Evolutionary conservation across 2,329 filamentous ascomycete genomes (phyloP), one percentile per base, ranked within the genome.

Genomic region (Alternaria postmessia): DNA sequence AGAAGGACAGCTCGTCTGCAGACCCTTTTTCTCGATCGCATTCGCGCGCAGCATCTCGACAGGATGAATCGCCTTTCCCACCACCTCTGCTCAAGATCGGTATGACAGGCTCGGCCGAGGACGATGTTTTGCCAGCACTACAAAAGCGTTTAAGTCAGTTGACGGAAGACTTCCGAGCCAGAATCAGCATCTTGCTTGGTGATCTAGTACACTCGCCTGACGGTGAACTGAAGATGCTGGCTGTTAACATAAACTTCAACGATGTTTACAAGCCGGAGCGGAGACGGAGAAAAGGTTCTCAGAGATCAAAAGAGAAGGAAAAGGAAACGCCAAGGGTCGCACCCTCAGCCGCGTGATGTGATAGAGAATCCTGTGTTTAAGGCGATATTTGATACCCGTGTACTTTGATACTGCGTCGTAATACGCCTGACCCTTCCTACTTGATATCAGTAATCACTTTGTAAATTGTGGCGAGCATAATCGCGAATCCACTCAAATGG

Each of bases 221-320:
- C 77, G 89, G 94, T 52, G 95, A 99, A 78, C 92, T 99, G 89
- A 86, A 94, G 55, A 98, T 98, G 83, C 81, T 99, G 67, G 95
- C 93, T 39, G 93, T 98, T 47, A 92, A 95, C 41, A 98, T 99
- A 93, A 99, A 98, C 80, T 99, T 98, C 80, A 99, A 99, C 79
- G 94, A 98, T 76, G 91, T 96, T 26, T 98, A 98, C 79, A 87
- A 92, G 79, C 91, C 92, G 14, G 87, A 89, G 44, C 85, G 89
- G 71, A 86, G 89, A 76, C 88, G 89, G 80, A 81, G 85, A 59
- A 72, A 75, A 47, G 63, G 62, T 4, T 70, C 69, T 12, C 73
- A 71, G 63, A 71, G 69, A 54, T 61, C 2, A 4, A 41, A 63
- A 3, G 71, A 75, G 16, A 73, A 70, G 49, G 73, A 75, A 2